These are phyloP conservation scores for sweet orange (Citrus sinensis) DNA, from an alignment of 345 rosid genomes.

Conservation along the genomic window DNA sequence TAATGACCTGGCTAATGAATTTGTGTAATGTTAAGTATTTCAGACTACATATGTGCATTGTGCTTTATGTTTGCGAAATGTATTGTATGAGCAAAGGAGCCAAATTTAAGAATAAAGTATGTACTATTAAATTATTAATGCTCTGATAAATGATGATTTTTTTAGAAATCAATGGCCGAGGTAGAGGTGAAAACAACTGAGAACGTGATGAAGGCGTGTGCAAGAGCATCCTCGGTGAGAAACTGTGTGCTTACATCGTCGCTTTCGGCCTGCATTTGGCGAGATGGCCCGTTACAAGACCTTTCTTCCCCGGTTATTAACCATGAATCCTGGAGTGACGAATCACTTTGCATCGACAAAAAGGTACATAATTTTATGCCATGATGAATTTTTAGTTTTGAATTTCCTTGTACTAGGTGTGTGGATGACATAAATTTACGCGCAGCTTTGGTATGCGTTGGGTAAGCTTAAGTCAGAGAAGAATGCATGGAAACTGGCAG, in stretches of 20 bases:
- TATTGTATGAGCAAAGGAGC: too few relatives aligned
- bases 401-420: background rate
- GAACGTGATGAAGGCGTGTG: slow-evolving; percentile 78
- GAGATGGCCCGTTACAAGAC: slow-evolving; percentile 26
- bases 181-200: slow-evolving; percentile 67
- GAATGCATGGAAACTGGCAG: slow-evolving; percentile 58
- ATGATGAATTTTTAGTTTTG: too few relatives aligned
- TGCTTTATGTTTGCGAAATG: too few relatives aligned
- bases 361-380: slow-evolving; percentile 39
- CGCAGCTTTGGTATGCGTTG: slow-evolving; percentile 78
- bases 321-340: slow-evolving; percentile 81
- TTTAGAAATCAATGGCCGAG: slow-evolving; percentile 64
- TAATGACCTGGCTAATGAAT: too few relatives aligned
- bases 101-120: too few relatives aligned
- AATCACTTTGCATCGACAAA: slow-evolving; percentile 57
- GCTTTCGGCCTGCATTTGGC: slow-evolving; percentile 75
- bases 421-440: background rate
- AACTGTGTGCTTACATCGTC: slow-evolving; percentile 82
- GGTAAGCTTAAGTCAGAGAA: slow-evolving; percentile 93
- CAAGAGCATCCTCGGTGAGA: slow-evolving; percentile 64
- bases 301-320: slow-evolving; percentile 46
- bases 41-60: too few relatives aligned
- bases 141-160: background rate
- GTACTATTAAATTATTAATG: too few relatives aligned
- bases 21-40: too few relatives aligned